Conservation (phyloP, 352 stramenopile species). For the Phytophthora litchii region DNA sequence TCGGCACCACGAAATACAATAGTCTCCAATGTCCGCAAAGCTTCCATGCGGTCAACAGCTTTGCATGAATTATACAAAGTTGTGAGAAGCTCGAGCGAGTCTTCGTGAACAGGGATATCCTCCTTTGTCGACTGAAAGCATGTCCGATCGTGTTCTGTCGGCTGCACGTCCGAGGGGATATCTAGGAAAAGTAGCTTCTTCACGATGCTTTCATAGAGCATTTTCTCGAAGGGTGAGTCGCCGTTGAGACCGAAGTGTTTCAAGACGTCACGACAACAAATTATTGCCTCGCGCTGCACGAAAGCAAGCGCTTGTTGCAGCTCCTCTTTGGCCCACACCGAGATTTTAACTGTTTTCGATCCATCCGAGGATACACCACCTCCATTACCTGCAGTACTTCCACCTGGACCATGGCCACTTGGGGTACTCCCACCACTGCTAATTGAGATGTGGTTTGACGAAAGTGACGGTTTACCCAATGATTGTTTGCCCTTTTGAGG, state of each 20-base stretch:
- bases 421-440: slow-evolving; percentile 14
- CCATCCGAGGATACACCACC: slow-evolving; percentile 25
- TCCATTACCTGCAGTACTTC: slow-evolving; percentile 13
- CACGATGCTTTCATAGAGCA: slow-evolving; percentile 80
- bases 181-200: slow-evolving; percentile 87
- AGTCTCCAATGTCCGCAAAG: slow-evolving; percentile 72
- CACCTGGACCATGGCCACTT: slow-evolving; percentile 12
- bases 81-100: slow-evolving; percentile 65
- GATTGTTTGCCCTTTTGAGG: slow-evolving; percentile 44
- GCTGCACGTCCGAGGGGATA: slow-evolving; percentile 80
- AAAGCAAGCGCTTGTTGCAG: slow-evolving; percentile 77
- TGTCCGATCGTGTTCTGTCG: slow-evolving; percentile 85
- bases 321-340: slow-evolving; percentile 81
- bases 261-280: slow-evolving; percentile 78
- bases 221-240: slow-evolving; percentile 75
- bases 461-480: slow-evolving; percentile 28
- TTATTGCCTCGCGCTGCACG: slow-evolving; percentile 73
- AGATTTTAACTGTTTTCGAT: slow-evolving; percentile 67
- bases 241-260: slow-evolving; percentile 68
- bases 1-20: slow-evolving; percentile 83
- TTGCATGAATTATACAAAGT: slow-evolving; percentile 63
- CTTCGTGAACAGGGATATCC: slow-evolving; percentile 79
- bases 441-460: slow-evolving; percentile 9
- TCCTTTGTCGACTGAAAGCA: slow-evolving; percentile 87
- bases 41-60: slow-evolving; percentile 72